Base-by-base conservation (phyloP, 2,329 filamentous ascomycete genomes). In the Diplodia sapinea region DNA sequence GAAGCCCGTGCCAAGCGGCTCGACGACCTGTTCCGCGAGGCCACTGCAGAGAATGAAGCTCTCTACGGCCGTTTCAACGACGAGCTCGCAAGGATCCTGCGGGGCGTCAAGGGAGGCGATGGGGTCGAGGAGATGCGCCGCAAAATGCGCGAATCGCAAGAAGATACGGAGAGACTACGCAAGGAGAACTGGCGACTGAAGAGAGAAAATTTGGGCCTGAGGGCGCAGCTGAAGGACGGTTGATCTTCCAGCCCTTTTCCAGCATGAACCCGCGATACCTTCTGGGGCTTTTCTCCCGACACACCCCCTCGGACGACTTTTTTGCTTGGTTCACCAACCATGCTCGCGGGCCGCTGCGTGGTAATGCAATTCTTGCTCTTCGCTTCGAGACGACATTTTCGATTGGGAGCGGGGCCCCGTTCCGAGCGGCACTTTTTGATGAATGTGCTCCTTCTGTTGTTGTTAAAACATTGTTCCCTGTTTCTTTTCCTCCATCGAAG, bases 1-100 rank as follows among this genome's bases (percentile, higher is more conserved):
- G 93, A 97, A 76, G 86, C 86, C 68, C 94, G 95, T 73, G 89
- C 90, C 68, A 91, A 89, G 73, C 90, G 91, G 50, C 87, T 97
- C 65, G 94, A 97, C 76, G 91, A 96, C 79, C 82, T 97, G 63
- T 96, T 96, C 81, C 91, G 92, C 71, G 93, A 97, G 75, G 87
- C 89, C 17, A 93, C 89, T 73, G 91, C 92, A 0, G 94, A 98
- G 82, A 98, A 97, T 73, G 94, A 97, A 80, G 87, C 94, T 36
- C 83, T 98, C 66, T 97, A 97, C 78, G 91, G 94, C 71, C 90
- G 89, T 69, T 97, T 97, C 82, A 97, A 97, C 74, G 87, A 88
- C n/a, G 94, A 97, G 80, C 82, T 98, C 57, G 90, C 88, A 72
- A 93, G 91, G 81, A 91, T 97, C 69, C 84, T 93, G 52, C 55